Evolutionary conservation across 2,329 filamentous ascomycete species (phyloP).

Genomic region (Ambrosiella cleistominuta): DNA sequence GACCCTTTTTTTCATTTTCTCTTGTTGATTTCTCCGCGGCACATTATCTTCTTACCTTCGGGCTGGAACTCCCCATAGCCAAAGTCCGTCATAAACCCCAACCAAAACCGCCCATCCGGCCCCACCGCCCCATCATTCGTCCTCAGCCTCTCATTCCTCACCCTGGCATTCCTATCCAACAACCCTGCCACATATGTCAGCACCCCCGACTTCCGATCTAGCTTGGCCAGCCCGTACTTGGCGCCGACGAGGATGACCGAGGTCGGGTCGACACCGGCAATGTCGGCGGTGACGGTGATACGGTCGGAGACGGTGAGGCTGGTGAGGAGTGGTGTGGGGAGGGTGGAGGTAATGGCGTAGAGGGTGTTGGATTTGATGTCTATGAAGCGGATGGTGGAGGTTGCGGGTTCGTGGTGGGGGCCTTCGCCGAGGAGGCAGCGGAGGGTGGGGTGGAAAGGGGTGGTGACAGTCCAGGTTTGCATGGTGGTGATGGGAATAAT

Average conservation of each 20-base stretch:
- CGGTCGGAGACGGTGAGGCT: slow-evolving; percentile 39
- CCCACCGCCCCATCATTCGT: slow-evolving; percentile 76
- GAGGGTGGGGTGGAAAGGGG: slow-evolving; percentile 39
- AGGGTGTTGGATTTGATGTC: slow-evolving; percentile 67
- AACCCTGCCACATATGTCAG: slow-evolving; percentile 38
- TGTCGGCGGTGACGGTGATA: slow-evolving; percentile 58
- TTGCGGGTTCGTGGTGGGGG: slow-evolving; percentile 51
- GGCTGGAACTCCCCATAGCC: slow-evolving; percentile 37
- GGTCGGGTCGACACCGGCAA: slow-evolving; percentile 42
- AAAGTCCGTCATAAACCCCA: slow-evolving; percentile 72
- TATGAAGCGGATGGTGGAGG: slow-evolving; percentile 54
- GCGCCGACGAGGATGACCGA: slow-evolving; percentile 59
- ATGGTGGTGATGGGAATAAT: slow-evolving; percentile 14
- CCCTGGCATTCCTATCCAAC: slow-evolving; percentile 16
- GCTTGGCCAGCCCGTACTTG: slow-evolving; percentile 66
- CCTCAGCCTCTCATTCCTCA: slow-evolving; percentile 35
- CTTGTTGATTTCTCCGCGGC: background rate
- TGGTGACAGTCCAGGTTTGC: slow-evolving; percentile 32
- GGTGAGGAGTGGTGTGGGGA: slow-evolving; percentile 43
- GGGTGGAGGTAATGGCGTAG: slow-evolving; percentile 53
- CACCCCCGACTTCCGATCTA: slow-evolving; percentile 43
- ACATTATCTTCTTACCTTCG: slow-evolving; percentile 27
- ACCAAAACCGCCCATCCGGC: slow-evolving; percentile 64
- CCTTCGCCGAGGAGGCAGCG: slow-evolving; percentile 55
- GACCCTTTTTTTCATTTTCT: background rate